Evolutionary conservation across 2,329 filamentous ascomycete species (phyloP), one percentile per base, ranked within the genome.

Genomic region (Boeremia lycopersici): DNA sequence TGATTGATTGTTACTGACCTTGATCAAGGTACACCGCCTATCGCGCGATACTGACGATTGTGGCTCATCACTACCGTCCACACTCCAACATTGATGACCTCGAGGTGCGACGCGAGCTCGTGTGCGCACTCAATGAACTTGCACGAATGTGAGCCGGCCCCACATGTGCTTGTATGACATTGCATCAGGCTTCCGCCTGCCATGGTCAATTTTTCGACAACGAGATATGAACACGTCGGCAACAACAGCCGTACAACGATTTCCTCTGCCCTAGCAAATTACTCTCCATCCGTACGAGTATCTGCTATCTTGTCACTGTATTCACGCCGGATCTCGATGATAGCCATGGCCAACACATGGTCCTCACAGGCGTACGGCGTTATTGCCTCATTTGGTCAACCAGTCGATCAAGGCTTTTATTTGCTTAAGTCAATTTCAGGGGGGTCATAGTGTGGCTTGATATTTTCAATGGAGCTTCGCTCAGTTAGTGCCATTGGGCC

Each of bases 11-110:
- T 17, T 40, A 35, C 53, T 64, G 36, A 67, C 45, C 28, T 4
- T 2, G 36, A 7, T 13, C 17, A 48, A 81, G 79, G 57, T 82
- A 82, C 61, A 67, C 74, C 5, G 64, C 74, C 35, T 81, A 81
- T 61, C 72, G 79, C 50, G 68, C 77, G 0, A 65, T 76, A 10
- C 63, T 79, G 12, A 69, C 71, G 6, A 72, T 82, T 23, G 76
- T 80, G 13, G 67, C 74, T 47, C 74, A 77, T 44, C 75, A 78
- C 56, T 80, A 79, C 63, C 72, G 79, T 17, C 75, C 78, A 17
- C 70, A 72, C 23, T 64, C 72, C 17, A 72, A 69, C 30, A 70
- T 68, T 13, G 70, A 77, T 45, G 79, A 81, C 57, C 59, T 79
- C 17, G 74, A 74, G 40, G 77, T 77, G 1, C 73, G 79, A 23